A percentile compares a stretch with the other conserved stretches of the same genome.
phyloP scores from a whole-genome alignment of 2,329 filamentous ascomycete genomes.

The Rhynchosporium secalis region DNA sequence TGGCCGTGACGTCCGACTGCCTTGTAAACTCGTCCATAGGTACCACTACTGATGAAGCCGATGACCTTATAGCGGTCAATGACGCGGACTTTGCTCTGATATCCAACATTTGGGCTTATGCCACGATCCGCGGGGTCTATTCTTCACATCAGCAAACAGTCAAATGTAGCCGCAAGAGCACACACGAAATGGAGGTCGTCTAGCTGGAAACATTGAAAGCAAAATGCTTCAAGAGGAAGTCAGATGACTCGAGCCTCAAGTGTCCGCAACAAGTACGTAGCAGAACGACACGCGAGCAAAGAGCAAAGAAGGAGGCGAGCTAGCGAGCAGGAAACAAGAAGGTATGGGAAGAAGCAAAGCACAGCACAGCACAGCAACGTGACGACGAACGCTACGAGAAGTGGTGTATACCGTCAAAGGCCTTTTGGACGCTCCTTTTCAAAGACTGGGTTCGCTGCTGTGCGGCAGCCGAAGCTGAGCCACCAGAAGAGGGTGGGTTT shows the following conservation, averaged over 20 bases:
- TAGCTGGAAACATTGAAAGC: slow-evolving; percentile 35
- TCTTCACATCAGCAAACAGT: slow-evolving; percentile 40
- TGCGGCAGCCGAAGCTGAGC: slow-evolving; percentile 36
- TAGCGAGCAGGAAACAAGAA: neutral
- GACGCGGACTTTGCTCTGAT: slow-evolving; percentile 80
- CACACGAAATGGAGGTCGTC: slow-evolving; percentile 35
- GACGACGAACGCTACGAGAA: slow-evolving; percentile 10
- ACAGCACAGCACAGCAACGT: slow-evolving; percentile 5
- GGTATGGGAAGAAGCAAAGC: slow-evolving; percentile 20
- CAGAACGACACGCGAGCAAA: neutral
- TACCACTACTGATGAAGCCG: slow-evolving; percentile 96
- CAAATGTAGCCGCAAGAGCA: slow-evolving; percentile 36
- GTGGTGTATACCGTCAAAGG: slow-evolving; percentile 55
- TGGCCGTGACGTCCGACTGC: slow-evolving; percentile 74
- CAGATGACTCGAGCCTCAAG: slow-evolving; percentile 16
- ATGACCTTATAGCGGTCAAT: slow-evolving; percentile 94
- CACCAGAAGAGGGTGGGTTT: slow-evolving; percentile 40
- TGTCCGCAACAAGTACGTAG: neutral
- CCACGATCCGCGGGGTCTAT: slow-evolving; percentile 56
- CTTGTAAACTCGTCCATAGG: slow-evolving; percentile 98
- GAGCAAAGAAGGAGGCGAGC: no score
- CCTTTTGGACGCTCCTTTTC: slow-evolving; percentile 60
- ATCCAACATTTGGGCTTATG: slow-evolving; percentile 47
- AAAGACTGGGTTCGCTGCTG: slow-evolving; percentile 47
- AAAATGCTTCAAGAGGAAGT: slow-evolving; percentile 21